Evolutionary conservation across 495 filamentous ascomycete species (phyloP).

Genomic region (Lasiosphaeria miniovina): DNA sequence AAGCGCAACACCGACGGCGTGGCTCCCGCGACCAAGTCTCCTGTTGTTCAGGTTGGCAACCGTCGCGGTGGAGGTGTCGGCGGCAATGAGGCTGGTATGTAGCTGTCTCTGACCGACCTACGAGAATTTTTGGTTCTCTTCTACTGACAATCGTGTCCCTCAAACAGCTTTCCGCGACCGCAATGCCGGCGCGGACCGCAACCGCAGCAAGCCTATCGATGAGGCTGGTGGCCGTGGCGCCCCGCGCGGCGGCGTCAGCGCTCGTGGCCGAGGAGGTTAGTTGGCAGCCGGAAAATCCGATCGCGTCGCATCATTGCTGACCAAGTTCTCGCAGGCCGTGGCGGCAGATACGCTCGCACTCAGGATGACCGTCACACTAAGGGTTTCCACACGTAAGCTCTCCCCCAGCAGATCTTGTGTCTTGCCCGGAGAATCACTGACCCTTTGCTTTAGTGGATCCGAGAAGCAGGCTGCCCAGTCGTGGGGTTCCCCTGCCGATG

Average conservation of each 20-base stretch:
- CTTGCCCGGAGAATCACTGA: conserved; percentile 13
- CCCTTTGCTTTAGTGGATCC: conserved; percentile 52
- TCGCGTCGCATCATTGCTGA: conserved; percentile 7
- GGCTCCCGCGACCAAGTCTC: conserved; percentile 56
- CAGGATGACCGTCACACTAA: conserved; percentile 82
- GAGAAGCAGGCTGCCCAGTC: conserved; percentile 89
- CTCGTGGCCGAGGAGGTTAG: conserved; percentile 59
- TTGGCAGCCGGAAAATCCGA: not conserved
- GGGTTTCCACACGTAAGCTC: conserved; percentile 63
- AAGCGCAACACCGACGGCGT: conserved; percentile 89
- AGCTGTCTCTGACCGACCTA: conserved; percentile 9
- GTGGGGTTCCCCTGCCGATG: conserved; percentile 75
- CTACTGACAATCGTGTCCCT: conserved; percentile 12
- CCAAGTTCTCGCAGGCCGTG: conserved; percentile 37
- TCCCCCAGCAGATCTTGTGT: conserved; percentile 4
- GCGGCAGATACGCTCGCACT: conserved; percentile 44
- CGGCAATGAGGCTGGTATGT: conserved; percentile 80
- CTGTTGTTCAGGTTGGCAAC: conserved; percentile 36
- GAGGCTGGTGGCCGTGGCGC: conserved; percentile 57
- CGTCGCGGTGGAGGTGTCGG: conserved; percentile 52
- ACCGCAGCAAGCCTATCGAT: conserved; percentile 76
- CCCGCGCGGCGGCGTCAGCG: conserved; percentile 47
- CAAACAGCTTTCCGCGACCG: conserved; percentile 83
- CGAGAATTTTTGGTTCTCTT: not conserved
- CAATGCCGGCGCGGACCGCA: conserved; percentile 74